These are phyloP conservation scores for Coleophoma crateriformis DNA, from an alignment of 2,329 filamentous ascomycete species.

Conservation along the genomic window DNA sequence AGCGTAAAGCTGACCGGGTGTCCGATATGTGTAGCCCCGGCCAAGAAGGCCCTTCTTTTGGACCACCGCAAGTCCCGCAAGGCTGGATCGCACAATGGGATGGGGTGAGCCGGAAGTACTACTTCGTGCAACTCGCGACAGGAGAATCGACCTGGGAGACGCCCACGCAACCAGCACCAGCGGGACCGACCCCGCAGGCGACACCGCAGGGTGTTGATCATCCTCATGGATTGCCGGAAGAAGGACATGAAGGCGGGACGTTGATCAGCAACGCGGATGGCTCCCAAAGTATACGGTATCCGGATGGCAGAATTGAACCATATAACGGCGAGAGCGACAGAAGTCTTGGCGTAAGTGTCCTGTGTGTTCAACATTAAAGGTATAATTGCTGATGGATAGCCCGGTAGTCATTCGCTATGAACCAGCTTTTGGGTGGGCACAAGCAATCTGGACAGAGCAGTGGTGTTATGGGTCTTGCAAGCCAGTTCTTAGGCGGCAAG, in stretches of 20 bases:
- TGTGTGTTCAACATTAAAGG: background rate
- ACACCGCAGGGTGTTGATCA: conserved; percentile 44
- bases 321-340: conserved; percentile 53
- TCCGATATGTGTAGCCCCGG: conserved; percentile 18
- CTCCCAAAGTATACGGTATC: conserved; percentile 53
- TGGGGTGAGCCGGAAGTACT: conserved; percentile 57
- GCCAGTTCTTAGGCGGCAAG: conserved; percentile 22
- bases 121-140: conserved; percentile 68
- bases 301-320: conserved; percentile 57
- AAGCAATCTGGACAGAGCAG: conserved; percentile 16
- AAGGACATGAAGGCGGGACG: conserved; percentile 25
- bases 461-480: conserved; percentile 31
- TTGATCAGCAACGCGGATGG: conserved; percentile 59
- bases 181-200: conserved; percentile 53
- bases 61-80: conserved; percentile 53
- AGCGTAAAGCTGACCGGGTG: background rate
- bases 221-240: conserved; percentile 50
- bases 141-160: conserved; percentile 71
- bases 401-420: conserved; percentile 24
- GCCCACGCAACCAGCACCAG: conserved; percentile 58
- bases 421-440: conserved; percentile 27
- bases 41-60: conserved; percentile 27
- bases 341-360: conserved; percentile 55
- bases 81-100: conserved; percentile 71
- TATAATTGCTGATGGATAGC: conserved; percentile 6